Conservation (phyloP, 106 monocot species). For the Dioscorea dumetorum region DNA sequence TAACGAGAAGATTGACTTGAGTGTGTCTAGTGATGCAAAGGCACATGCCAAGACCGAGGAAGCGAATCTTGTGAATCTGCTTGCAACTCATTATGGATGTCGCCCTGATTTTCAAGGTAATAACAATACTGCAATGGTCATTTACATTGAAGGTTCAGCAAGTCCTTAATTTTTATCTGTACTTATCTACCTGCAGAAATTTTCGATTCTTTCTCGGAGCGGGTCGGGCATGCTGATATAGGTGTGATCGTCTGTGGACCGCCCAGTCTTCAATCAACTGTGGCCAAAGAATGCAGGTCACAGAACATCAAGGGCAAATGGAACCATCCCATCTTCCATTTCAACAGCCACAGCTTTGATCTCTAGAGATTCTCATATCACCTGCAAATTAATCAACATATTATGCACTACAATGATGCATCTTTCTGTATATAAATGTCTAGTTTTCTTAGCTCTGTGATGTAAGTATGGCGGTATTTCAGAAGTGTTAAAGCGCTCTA, state of each 20-base stretch:
- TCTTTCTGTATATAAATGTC: neutral
- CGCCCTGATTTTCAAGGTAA: constrained; percentile 83
- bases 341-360: constrained; percentile 97
- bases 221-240: constrained; percentile 39
- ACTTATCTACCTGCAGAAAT: constrained; percentile 35
- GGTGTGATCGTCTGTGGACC: constrained; percentile 95
- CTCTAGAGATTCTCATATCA: constrained; percentile 18
- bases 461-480: too few relatives aligned
- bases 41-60: constrained; percentile 1
- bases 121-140: too few relatives aligned
- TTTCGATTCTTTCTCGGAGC: constrained; percentile 43
- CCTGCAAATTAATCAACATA: neutral
- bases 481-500: too few relatives aligned
- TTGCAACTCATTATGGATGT: constrained; percentile 49
- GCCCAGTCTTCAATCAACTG: constrained; percentile 56
- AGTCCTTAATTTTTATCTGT: neutral
- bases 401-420: neutral
- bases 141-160: neutral
- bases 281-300: constrained; percentile 75
- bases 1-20: constrained; percentile 18
- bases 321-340: constrained; percentile 72
- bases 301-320: constrained; percentile 50
- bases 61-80: constrained; percentile 29
- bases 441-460: neutral
- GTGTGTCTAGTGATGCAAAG: neutral